phyloP scores from a whole-genome alignment of 768 basidiomycete species.

The Suillus subluteus region DNA sequence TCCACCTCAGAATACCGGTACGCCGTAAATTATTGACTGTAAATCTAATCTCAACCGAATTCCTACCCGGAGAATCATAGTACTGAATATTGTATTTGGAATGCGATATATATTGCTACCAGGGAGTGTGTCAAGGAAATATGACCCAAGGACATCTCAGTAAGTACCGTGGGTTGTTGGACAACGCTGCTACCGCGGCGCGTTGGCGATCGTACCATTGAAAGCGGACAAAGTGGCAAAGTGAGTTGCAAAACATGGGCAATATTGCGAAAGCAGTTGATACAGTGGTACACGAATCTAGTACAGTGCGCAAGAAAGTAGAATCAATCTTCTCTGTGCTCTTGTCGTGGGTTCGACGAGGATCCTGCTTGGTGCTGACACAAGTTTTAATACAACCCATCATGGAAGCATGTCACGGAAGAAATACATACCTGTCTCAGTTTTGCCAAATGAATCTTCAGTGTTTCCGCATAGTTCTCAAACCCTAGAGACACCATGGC shows the following conservation, averaged over 20 bases:
- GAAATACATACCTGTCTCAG: conserved; percentile 66
- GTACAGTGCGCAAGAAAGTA: not conserved
- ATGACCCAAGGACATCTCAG: not conserved
- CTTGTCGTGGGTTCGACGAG: conserved; percentile 29
- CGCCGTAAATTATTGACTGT: no score
- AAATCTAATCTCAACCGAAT: not conserved
- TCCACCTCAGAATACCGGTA: no score
- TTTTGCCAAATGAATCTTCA: conserved; percentile 92
- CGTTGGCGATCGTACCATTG: not conserved
- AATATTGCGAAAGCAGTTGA: not conserved
- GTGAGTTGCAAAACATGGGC: not conserved
- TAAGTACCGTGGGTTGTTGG: not conserved
- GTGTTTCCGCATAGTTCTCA: conserved; percentile 90
- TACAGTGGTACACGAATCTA: not conserved
- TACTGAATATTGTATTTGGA: not conserved
- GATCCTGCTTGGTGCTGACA: conserved; percentile 32
- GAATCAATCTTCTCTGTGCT: conserved; percentile 26
- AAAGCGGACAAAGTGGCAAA: not conserved
- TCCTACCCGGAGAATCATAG: not conserved
- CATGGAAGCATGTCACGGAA: not conserved
- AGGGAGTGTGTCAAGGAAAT: not conserved
- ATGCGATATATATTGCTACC: not conserved
- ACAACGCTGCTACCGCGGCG: not conserved
- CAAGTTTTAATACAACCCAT: not conserved
- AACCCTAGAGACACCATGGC: conserved; percentile 95